phyloP scores from a whole-genome alignment of 768 basidiomycete species.

The Mycena leptocephala region DNA sequence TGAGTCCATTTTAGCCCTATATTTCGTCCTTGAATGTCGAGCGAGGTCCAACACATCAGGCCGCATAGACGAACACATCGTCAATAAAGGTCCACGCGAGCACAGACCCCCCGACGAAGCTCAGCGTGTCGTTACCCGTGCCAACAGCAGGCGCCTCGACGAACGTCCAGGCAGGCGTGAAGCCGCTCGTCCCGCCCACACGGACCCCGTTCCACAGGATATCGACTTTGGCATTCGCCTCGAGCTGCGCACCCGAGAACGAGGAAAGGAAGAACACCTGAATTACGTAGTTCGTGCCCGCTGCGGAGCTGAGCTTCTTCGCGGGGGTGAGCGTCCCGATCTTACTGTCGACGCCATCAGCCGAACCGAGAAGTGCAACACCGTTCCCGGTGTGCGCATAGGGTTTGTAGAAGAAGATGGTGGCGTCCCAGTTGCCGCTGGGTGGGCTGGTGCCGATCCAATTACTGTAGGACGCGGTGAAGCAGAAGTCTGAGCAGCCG shows the following conservation, averaged over 20 bases:
- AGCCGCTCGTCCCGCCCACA: background rate
- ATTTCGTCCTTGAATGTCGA: background rate
- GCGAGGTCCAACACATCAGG: background rate
- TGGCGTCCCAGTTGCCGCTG: slow-evolving; percentile 58
- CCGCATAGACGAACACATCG: background rate
- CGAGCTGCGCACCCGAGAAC: background rate
- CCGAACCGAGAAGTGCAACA: background rate
- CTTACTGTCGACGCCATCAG: background rate
- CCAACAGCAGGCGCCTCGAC: background rate
- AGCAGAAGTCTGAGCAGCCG: slow-evolving; percentile 59
- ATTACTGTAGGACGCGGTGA: slow-evolving; percentile 48
- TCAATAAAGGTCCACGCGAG: background rate
- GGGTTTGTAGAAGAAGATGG: slow-evolving; percentile 53
- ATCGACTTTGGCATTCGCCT: background rate
- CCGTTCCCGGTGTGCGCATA: background rate
- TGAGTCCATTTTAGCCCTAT: slow-evolving; percentile 2
- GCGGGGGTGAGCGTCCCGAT: slow-evolving; percentile 11
- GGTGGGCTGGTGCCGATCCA: slow-evolving; percentile 58
- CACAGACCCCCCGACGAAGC: background rate
- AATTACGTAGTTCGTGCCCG: background rate
- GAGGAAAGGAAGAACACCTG: background rate
- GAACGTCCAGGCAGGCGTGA: background rate
- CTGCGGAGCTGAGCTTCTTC: background rate
- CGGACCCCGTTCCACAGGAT: background rate
- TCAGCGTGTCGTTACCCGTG: background rate